Evolutionary conservation across 2,329 filamentous ascomycete genomes (phyloP), one percentile per base, ranked within the genome.

Genomic region (Cryphonectria carpinicola): DNA sequence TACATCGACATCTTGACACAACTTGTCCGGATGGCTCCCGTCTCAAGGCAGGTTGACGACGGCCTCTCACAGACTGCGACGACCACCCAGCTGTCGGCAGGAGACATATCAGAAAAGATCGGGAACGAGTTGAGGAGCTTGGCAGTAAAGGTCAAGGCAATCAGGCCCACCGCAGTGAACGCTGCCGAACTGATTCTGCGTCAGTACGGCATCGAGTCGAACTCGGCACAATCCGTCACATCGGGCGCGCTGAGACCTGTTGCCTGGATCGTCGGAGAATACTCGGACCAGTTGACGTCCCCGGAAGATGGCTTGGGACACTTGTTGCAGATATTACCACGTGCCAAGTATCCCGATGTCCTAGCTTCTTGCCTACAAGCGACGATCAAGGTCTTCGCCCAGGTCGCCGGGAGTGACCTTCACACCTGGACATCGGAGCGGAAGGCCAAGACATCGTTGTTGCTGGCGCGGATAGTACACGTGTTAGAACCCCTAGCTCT

Each of bases 1-100:
- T 98, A 98, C 79, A 92, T 98, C 74, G 93, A 96, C 74, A 89
- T 97, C 39, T 83, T 99, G 41, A 92, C 93, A 6, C 94, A 97
- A 78, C 87, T 99, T 19, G 89, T 98, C 56, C 90, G 91, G 78
- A 86, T 93, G 81, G 84, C 91, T 28, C 92, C 84, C 0, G 75
- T 83, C n/a, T 82, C 86, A 63, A 81, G 83, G 54, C 77, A 77
- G 10, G 75, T 77, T 10, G 82, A 84, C 8, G 77, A 77, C 6
- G 83, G 84, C 56, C 71, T 78, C 10, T 78, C 80, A 13, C 74
- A 77, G 2, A 73, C 78, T 13, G 73, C 77, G 19, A 75, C 76
- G 17, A 75, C 76, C 35, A 76, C 75, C 46, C 80, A 74, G 60
- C 72, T 77, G 3, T 77, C 74, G 4, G 79, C 81, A 1, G 78